Percentiles rank a stretch among this genome's conserved stretches.
These are phyloP conservation scores for Coccomyxa subellipsoidea DNA, from an alignment of 163 green algal species.

Conservation along the genomic window DNA sequence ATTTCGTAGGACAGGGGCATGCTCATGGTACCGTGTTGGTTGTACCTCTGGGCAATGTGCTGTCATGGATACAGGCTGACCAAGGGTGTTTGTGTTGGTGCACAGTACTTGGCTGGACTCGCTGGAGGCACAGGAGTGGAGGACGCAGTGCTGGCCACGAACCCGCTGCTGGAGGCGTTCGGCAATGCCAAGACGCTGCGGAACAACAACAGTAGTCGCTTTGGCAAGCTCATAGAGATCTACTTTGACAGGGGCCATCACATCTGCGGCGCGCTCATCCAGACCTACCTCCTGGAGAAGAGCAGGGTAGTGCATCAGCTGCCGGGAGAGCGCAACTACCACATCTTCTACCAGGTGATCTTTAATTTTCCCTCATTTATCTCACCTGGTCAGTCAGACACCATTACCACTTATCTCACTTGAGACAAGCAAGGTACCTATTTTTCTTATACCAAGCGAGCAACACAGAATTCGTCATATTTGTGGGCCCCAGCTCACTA, in stretches of 20 bases:
- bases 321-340: conserved; percentile 92
- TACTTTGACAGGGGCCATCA: conserved; percentile 78
- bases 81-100: not conserved
- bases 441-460: no score
- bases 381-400: no score
- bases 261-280: conserved; percentile 88
- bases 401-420: no score
- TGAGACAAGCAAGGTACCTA: no score
- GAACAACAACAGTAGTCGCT: conserved; percentile 96
- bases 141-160: conserved; percentile 86
- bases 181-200: conserved; percentile 98
- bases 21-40: no score
- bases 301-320: conserved; percentile 83
- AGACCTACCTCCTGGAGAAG: conserved; percentile 95
- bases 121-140: conserved; percentile 62
- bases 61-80: not conserved
- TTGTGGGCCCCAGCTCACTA: no score
- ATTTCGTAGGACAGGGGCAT: no score
- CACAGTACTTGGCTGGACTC: conserved; percentile 82
- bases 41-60: not conserved
- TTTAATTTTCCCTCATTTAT: conserved; percentile 26
- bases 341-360: conserved; percentile 96
- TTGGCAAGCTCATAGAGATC: conserved; percentile 98
- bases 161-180: conserved; percentile 98
- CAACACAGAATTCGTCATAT: no score